phyloP scores from a whole-genome alignment of 2,329 filamentous ascomycete genomes.

The Cryphonectria naterciae region DNA sequence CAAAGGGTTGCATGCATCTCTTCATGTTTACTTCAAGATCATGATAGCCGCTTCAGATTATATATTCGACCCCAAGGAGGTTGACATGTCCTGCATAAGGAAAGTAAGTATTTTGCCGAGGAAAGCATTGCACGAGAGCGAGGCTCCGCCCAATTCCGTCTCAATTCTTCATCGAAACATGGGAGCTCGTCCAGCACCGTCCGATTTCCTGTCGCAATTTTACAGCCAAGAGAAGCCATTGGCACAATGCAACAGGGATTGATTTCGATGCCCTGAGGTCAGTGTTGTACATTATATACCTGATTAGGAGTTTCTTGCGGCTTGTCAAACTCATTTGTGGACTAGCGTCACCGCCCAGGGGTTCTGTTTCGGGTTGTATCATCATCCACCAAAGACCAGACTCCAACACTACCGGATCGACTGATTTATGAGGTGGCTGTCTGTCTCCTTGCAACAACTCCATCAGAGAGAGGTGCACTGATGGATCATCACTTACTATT shows the following conservation, averaged over 20 bases:
- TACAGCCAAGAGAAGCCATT: background rate
- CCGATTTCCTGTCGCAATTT: background rate
- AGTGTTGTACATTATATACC: background rate
- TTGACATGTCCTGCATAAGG: background rate
- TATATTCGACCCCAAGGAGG: background rate
- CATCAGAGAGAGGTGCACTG: background rate
- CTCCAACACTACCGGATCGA: background rate
- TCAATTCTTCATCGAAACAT: background rate
- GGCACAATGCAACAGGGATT: constrained; percentile 1
- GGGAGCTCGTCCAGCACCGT: background rate
- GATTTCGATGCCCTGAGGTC: background rate
- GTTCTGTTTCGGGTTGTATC: background rate
- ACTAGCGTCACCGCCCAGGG: background rate
- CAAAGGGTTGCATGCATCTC: background rate
- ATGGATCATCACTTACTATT: background rate
- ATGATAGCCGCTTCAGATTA: background rate
- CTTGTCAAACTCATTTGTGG: constrained; percentile 1
- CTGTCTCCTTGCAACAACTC: background rate
- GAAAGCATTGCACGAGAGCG: background rate
- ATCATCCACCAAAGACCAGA: background rate
- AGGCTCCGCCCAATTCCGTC: background rate
- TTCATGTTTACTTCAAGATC: background rate
- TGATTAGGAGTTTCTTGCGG: background rate
- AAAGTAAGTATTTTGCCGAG: no score
- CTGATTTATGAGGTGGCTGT: background rate